phyloP scores from a whole-genome alignment of 129 eudicot genomes.

The Kitagawia praeruptora region DNA sequence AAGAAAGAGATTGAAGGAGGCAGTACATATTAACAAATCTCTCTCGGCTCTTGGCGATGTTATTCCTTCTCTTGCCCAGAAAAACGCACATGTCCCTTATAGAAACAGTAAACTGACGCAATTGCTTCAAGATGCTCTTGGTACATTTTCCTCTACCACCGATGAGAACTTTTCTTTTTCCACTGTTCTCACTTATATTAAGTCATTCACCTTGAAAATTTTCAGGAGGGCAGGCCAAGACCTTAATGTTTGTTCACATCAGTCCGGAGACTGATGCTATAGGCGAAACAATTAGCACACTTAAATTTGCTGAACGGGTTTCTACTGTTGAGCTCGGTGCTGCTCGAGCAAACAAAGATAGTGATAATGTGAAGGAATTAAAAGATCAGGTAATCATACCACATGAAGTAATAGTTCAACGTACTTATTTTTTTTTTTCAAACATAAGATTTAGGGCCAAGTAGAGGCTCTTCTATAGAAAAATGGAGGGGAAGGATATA shows the following conservation, averaged over 20 bases:
- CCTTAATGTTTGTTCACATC: constrained; percentile 84
- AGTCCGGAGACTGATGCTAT: constrained; percentile 71
- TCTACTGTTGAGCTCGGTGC: constrained; percentile 89
- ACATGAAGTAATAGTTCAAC: background rate
- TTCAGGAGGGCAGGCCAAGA: constrained; percentile 87
- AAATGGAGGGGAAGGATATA: background rate
- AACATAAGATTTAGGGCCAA: background rate
- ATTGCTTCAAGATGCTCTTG: constrained; percentile 78
- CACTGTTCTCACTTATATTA: background rate
- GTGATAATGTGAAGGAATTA: constrained; percentile 48
- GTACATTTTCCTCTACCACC: constrained; percentile 19
- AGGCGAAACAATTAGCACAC: constrained; percentile 75
- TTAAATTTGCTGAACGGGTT: constrained; percentile 85
- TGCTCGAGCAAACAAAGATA: constrained; percentile 58
- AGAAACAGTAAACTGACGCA: constrained; percentile 83
- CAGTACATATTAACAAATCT: constrained; percentile 61
- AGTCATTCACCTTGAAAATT: background rate
- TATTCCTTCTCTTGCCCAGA: constrained; percentile 64
- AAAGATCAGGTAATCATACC: constrained; percentile 53
- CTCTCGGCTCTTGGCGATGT: constrained; percentile 84
- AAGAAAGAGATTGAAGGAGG: constrained; percentile 74
- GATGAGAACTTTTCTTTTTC: background rate
- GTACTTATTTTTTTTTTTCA: background rate
- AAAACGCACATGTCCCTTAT: constrained; percentile 57
- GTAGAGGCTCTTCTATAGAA: background rate